These are phyloP conservation scores for Macrolepiota albuminosa DNA, from an alignment of 768 basidiomycete species.

Conservation along the genomic window DNA sequence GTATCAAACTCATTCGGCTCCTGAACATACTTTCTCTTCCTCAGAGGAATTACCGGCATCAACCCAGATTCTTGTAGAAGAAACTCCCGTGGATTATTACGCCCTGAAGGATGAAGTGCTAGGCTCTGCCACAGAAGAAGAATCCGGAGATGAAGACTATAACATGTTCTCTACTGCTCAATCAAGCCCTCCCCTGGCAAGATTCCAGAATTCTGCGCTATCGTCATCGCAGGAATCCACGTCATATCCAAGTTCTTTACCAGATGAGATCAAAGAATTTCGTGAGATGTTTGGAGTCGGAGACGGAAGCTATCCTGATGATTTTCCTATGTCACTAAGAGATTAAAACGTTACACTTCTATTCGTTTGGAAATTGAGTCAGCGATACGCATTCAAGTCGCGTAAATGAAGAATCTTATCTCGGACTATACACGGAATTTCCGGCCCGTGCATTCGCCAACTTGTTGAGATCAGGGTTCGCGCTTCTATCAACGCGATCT, in stretches of 20 bases:
- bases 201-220: background rate
- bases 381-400: background rate
- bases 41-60: background rate
- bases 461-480: background rate
- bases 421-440: background rate
- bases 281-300: conserved; percentile 37
- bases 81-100: conserved; percentile 8
- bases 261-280: conserved; percentile 36
- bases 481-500: conserved; percentile 6
- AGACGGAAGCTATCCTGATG: conserved; percentile 35
- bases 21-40: background rate
- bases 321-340: conserved; percentile 35
- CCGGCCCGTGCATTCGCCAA: background rate
- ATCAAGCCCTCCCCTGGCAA: background rate
- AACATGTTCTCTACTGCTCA: conserved; percentile 4
- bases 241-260: conserved; percentile 24
- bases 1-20: background rate
- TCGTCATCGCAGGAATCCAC: conserved; percentile 4
- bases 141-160: conserved; percentile 27
- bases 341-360: background rate
- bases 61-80: conserved; percentile 8
- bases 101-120: conserved; percentile 6
- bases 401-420: background rate
- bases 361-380: background rate
- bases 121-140: conserved; percentile 33